Percentiles rank a stretch among this genome's conserved stretches.
Evolutionary conservation across 257 asterid genomes (phyloP).

Genomic region (Ligustrum vulgare): DNA sequence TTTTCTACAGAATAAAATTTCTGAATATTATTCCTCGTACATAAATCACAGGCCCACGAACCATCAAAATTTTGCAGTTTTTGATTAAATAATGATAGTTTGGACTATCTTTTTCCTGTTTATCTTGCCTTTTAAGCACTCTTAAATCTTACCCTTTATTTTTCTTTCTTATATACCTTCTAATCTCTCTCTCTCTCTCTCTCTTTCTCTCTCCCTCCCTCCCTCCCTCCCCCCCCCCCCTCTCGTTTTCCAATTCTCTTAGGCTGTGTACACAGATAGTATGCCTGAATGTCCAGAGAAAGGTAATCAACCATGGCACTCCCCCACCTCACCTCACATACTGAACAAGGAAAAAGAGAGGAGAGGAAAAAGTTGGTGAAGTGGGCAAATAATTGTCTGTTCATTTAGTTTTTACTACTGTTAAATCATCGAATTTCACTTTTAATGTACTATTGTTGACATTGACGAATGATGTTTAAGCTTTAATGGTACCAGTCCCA

Average conservation of each 20-base stretch:
- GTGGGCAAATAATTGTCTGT: background rate
- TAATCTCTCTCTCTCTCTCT: background rate
- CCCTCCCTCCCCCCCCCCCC: constrained; percentile 5
- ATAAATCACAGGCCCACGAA: constrained; percentile 15
- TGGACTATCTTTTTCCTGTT: constrained; percentile 44
- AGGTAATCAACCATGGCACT: constrained; percentile 37
- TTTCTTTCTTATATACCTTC: constrained; percentile 30
- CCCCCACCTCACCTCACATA: background rate
- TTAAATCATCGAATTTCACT: background rate
- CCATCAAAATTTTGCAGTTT: constrained; percentile 27
- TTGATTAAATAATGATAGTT: constrained; percentile 27
- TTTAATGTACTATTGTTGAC: background rate
- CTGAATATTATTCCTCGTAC: constrained; percentile 44
- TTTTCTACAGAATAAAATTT: background rate
- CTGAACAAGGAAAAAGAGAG: background rate
- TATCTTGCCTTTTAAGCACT: constrained; percentile 87
- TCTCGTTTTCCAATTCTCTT: constrained; percentile 27
- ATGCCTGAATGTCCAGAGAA: constrained; percentile 94
- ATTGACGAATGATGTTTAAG: background rate
- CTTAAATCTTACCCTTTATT: constrained; percentile 25
- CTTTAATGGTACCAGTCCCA: background rate
- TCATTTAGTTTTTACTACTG: background rate
- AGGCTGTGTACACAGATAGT: constrained; percentile 43
- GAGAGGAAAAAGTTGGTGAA: background rate
- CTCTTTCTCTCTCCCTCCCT: no score